These are phyloP conservation scores for Podospora pseudopauciseta DNA, from an alignment of 495 filamentous ascomycete genomes.

Conservation along the genomic window DNA sequence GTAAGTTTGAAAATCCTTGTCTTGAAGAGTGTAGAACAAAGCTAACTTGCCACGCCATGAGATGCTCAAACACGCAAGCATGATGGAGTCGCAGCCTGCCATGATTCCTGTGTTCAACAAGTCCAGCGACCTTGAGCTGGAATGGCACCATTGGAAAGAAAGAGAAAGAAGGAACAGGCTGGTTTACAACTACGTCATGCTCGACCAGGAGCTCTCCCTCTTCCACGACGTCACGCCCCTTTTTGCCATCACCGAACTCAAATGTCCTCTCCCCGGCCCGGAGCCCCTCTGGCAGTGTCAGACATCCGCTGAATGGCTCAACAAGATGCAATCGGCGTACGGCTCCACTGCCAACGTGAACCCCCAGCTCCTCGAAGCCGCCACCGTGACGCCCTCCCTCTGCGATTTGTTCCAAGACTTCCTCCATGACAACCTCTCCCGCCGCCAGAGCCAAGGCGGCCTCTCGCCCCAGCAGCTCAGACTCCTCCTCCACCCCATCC, in stretches of 20 bases:
- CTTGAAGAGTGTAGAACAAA: not conserved
- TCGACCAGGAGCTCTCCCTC: slow-evolving; percentile 61
- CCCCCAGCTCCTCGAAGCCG: slow-evolving; percentile 37
- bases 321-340: slow-evolving; percentile 48
- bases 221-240: slow-evolving; percentile 59
- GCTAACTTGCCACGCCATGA: slow-evolving; percentile 8
- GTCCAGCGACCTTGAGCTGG: slow-evolving; percentile 42
- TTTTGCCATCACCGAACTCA: slow-evolving; percentile 56
- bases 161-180: slow-evolving; percentile 58
- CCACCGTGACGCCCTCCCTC: slow-evolving; percentile 48
- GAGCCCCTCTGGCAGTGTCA: slow-evolving; percentile 51
- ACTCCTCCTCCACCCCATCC: slow-evolving; percentile 52
- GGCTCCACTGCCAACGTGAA: slow-evolving; percentile 34
- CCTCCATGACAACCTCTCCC: slow-evolving; percentile 42
- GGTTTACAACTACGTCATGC: slow-evolving; percentile 63
- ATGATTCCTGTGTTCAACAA: slow-evolving; percentile 33
- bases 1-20: slow-evolving; percentile 36
- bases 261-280: slow-evolving; percentile 53
- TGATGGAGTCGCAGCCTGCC: slow-evolving; percentile 42
- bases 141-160: slow-evolving; percentile 56
- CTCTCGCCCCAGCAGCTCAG: slow-evolving; percentile 48
- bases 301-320: slow-evolving; percentile 46
- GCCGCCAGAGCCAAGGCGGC: slow-evolving; percentile 27
- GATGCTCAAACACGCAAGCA: slow-evolving; percentile 56
- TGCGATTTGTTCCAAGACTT: slow-evolving; percentile 56